Evolutionary conservation across 2,329 filamentous ascomycete species (phyloP).

Genomic region (Beauveria sp.): DNA sequence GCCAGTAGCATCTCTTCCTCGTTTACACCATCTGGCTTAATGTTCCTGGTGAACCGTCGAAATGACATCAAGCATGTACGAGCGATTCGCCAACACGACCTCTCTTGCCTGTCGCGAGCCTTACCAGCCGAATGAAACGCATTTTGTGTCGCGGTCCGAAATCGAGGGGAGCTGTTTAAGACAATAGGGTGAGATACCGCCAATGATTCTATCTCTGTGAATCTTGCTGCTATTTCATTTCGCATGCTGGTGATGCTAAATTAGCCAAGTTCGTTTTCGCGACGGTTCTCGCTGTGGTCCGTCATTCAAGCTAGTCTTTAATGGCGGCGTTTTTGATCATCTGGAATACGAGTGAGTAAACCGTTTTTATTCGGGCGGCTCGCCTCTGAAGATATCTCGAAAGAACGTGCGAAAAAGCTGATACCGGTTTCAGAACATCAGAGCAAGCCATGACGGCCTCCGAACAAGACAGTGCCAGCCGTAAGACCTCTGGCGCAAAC

Average conservation of each 20-base stretch:
- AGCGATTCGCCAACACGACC: not conserved
- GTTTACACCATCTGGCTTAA: no score
- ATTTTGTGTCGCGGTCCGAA: not conserved
- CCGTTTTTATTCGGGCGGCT: not conserved
- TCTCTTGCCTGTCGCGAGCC: not conserved
- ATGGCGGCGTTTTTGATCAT: not conserved
- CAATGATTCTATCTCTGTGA: not conserved
- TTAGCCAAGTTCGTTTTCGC: not conserved
- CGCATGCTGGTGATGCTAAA: not conserved
- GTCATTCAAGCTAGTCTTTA: not conserved
- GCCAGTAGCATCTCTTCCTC: no score
- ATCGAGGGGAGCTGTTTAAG: not conserved
- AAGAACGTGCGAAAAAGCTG: not conserved
- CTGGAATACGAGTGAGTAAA: not conserved
- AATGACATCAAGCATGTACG: not conserved
- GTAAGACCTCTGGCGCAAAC: not conserved
- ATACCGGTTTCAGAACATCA: not conserved
- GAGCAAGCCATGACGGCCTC: not conserved
- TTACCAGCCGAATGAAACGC: not conserved
- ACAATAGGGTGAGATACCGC: not conserved
- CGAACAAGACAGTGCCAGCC: not conserved
- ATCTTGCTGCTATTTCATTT: not conserved
- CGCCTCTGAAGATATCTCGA: no score
- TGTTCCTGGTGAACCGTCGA: not conserved
- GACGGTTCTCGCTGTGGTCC: not conserved